Base-by-base conservation (phyloP, 73 alveolate species). In the Paramecium primaurelia region DNA sequence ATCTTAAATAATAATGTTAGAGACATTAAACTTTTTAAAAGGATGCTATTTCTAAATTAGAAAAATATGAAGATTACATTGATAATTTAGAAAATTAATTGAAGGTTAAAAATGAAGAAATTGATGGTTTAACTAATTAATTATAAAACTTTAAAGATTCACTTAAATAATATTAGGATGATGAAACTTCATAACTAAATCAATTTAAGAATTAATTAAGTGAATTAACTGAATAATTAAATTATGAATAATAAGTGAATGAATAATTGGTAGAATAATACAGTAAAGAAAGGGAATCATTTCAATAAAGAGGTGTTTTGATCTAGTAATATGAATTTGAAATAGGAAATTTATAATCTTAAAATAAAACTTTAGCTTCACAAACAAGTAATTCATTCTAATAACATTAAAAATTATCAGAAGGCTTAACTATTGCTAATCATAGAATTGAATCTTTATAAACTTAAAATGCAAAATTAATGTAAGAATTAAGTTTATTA, bases 361-460 rank as follows among this genome's bases (percentile, higher is more conserved):
- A 80, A 20, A 80, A 80, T 80, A 80, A 49, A 28, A 25, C 47
- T 14, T 80, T 44, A 9, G 75, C 91, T 11, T 44, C 36, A 6
- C 34, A 40, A 26, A 28, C 36, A 18, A 32, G 37, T 5, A 80
- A 18, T 25, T 25, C 36, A n/a, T 36, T 80, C 11, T 14, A 40
- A 10, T 18, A 80, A 80, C 91, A 45, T 47, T 49, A 80, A 42
- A 80, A 80, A 47, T 49, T 80, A 25, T 40, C 71, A 11, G 91
- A 80, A 49, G 91, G 64, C 9, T 47, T 80, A 47, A 42, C 91
- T 26, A 26, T 80, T 10, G 71, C 91, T 80, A 80, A 80, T 80
- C 91, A 80, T 80, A 80, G 91, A 26, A 80, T 80, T 44, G 91
- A 80, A 47, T 80, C 91, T 4, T 80, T 80, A 12, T 47, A 80